Conservation (phyloP, 306 rosid genomes). For the Quercus wislizeni region DNA sequence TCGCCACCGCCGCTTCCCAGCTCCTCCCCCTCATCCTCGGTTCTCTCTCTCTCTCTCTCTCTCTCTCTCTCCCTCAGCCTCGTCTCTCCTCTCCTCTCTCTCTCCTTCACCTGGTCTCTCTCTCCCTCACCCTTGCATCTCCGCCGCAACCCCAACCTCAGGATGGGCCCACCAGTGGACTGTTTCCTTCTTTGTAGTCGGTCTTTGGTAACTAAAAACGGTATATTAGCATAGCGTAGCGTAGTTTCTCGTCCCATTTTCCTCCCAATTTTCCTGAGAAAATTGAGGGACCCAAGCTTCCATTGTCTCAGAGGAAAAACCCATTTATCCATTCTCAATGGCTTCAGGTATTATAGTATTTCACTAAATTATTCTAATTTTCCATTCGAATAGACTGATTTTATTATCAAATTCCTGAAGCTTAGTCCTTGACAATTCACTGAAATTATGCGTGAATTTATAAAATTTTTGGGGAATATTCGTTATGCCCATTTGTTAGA, state of each 20-base stretch:
- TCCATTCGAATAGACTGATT: not conserved
- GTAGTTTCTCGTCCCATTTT: constrained; percentile 6
- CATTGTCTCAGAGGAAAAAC: not conserved
- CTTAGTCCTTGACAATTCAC: constrained; percentile 5
- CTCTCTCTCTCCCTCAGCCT: too few relatives aligned
- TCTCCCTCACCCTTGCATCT: too few relatives aligned
- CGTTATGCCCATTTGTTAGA: not conserved
- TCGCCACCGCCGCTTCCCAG: too few relatives aligned
- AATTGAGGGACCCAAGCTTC: not conserved
- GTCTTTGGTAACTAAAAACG: not conserved
- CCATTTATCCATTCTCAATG: constrained; percentile 31
- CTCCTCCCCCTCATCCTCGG: too few relatives aligned
- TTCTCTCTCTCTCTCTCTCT: too few relatives aligned
- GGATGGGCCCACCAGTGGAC: not conserved
- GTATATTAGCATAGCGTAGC: not conserved
- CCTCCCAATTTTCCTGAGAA: constrained; percentile 18
- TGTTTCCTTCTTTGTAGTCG: not conserved
- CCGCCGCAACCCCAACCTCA: too few relatives aligned
- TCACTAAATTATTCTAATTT: not conserved
- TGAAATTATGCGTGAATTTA: not conserved
- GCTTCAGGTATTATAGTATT: constrained; percentile 54
- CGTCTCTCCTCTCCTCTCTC: too few relatives aligned
- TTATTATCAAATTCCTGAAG: not conserved
- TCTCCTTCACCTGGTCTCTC: too few relatives aligned
- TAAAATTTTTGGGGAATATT: not conserved